These are phyloP conservation scores for Eleusine coracana DNA, from an alignment of 176 grass and related monocot species.

Conservation along the genomic window DNA sequence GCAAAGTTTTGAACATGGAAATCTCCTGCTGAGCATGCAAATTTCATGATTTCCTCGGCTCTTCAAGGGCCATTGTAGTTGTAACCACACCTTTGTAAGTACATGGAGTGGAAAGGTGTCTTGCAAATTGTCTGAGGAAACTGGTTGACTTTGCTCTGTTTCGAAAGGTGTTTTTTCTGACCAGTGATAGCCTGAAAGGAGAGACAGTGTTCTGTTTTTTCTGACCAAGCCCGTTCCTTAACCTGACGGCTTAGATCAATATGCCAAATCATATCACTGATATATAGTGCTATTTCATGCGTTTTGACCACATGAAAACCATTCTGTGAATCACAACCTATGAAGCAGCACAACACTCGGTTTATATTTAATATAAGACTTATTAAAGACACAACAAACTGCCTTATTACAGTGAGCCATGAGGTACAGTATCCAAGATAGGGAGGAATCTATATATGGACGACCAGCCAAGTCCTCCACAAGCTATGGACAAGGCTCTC, in stretches of 20 bases:
- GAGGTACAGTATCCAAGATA: not conserved
- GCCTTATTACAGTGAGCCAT: constrained; percentile 27
- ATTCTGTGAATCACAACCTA: too few species aligned
- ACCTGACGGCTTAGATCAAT: too few species aligned
- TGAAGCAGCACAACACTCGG: not conserved
- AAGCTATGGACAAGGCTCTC: constrained; percentile 14
- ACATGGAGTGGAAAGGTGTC: not conserved
- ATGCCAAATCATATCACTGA: too few species aligned
- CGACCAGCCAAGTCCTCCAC: not conserved
- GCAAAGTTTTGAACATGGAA: constrained; percentile 7
- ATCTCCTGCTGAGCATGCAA: not conserved
- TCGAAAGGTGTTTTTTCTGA: not conserved
- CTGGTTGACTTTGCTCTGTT: not conserved
- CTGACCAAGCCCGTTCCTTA: too few species aligned
- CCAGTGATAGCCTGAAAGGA: not conserved
- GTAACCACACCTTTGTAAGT: not conserved
- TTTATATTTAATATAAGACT: not conserved
- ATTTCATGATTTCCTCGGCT: not conserved
- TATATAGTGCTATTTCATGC: too few species aligned
- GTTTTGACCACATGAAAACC: too few species aligned
- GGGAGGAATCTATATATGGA: not conserved
- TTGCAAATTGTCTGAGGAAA: constrained; percentile 14
- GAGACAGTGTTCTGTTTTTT: too few species aligned
- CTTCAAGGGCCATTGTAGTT: not conserved
- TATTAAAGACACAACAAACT: not conserved